These are phyloP conservation scores for Daldinia decipiens DNA, from an alignment of 495 filamentous ascomycete genomes.

Conservation along the genomic window DNA sequence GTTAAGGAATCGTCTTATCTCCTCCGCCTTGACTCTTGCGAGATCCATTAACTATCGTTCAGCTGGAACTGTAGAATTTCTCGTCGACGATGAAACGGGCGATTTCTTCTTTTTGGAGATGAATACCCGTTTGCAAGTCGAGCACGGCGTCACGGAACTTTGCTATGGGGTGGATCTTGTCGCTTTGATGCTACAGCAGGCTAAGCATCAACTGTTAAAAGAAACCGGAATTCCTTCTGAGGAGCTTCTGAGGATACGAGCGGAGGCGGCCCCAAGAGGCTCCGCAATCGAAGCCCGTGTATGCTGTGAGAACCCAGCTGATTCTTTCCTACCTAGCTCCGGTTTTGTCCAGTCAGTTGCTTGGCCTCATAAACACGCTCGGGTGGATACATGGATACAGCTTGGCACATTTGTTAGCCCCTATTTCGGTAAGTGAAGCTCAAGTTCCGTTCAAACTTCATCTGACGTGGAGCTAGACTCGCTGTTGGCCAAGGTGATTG, in stretches of 20 bases:
- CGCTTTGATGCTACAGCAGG: constrained; percentile 53
- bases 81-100: constrained; percentile 67
- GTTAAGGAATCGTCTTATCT: constrained; percentile 59
- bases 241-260: constrained; percentile 23
- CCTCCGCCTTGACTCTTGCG: constrained; percentile 62
- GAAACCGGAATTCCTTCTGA: constrained; percentile 28
- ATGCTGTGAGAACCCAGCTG: constrained; percentile 69
- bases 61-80: constrained; percentile 71
- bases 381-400: constrained; percentile 72
- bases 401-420: constrained; percentile 64
- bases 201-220: constrained; percentile 33
- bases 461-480: constrained; percentile 55
- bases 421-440: constrained; percentile 58
- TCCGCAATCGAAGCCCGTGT: constrained; percentile 67
- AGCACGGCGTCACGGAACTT: constrained; percentile 72
- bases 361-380: constrained; percentile 56
- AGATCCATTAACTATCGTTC: constrained; percentile 65
- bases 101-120: constrained; percentile 75
- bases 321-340: constrained; percentile 66
- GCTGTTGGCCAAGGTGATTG: constrained; percentile 71
- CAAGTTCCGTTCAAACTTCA: background rate
- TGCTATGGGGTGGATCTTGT: constrained; percentile 70
- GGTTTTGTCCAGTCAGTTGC: constrained; percentile 66
- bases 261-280: constrained; percentile 14
- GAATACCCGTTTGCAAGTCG: constrained; percentile 74